Evolutionary conservation across 345 rosid species (phyloP), one percentile per base, ranked within the genome.

Genomic region (Gynandropsis gynandra): DNA sequence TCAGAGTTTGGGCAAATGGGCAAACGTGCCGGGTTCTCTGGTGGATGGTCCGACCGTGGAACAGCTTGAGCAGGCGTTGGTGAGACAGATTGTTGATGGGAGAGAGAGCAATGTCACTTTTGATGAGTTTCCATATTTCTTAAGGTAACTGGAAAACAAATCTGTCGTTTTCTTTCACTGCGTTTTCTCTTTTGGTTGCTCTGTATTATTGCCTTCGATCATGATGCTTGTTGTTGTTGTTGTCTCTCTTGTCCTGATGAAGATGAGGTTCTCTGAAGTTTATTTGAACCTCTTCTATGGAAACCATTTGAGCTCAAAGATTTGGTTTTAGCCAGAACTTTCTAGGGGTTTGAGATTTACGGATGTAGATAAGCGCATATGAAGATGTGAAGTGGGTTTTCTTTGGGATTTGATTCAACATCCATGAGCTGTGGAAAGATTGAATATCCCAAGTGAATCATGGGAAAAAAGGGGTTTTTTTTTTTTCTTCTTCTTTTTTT

Each of bases 111-210:
- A 58, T 13, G 57, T 81, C 66, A 78, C 83, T 40, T 88, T 85
- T 56, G 95, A 82, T 5, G 87, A 80, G 61, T 92, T 92, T 56
- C 98, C 98, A 41, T 87, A 92, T 66, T 84, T 77, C 61, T 72
- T 93, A 57, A 81, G 97, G 99, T 85, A 65, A 67, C 53, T 51
- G 9, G 19, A 5, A 4, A 24, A 4, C n/a, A 52, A 44, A 45
- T 7, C 31, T 19, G 27, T 40, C 2, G 37, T 49, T 11, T 31
- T 13, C 4, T 7, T 16, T 13, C 15, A 16, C 1, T 21, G 24
- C 10, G 39, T 7, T 12, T 38, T 51, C 10, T 17, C 17, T 52
- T 21, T 18, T 46, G 19, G 27, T 35, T 29, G 10, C 19, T 59
- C 60, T 20, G 43, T 14, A 19, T 45, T 52, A 9, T 24, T 24